Conservation (phyloP, 1,284 basidiomycete genomes). For the Leucoagaricus sp. region DNA sequence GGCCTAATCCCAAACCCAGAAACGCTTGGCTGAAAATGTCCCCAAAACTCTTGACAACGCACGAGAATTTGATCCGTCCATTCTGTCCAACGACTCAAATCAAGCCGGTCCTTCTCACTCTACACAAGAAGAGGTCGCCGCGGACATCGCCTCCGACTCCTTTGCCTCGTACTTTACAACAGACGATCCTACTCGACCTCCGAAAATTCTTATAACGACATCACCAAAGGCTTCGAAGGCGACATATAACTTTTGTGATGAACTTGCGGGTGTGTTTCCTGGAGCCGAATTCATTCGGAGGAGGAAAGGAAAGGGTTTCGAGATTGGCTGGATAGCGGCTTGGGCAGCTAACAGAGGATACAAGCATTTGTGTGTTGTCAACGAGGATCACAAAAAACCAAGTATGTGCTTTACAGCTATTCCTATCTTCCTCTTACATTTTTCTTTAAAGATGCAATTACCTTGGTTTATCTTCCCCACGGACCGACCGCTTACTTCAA, state of each 20-base stretch:
- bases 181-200: conserved; percentile 69
- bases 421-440: conserved; percentile 1
- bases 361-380: conserved; percentile 89
- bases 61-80: conserved; percentile 87
- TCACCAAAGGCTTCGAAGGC: conserved; percentile 83
- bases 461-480: conserved; percentile 86
- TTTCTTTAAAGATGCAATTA: conserved; percentile 80
- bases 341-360: conserved; percentile 93
- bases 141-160: conserved; percentile 71
- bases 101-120: conserved; percentile 34
- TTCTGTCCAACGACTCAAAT: conserved; percentile 68
- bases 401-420: conserved; percentile 57
- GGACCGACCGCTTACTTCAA: conserved; percentile 98
- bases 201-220: conserved; percentile 90
- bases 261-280: conserved; percentile 90
- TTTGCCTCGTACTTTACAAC: conserved; percentile 73
- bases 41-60: conserved; percentile 94
- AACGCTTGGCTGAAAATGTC: conserved; percentile 82
- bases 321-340: conserved; percentile 89
- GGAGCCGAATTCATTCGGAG: conserved; percentile 93
- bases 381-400: conserved; percentile 91
- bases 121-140: conserved; percentile 56
- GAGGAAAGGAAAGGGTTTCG: conserved; percentile 91
- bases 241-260: conserved; percentile 90
- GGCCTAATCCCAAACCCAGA: conserved; percentile 44